These are phyloP conservation scores for Eimeria mitis DNA, from an alignment of 169 alveolate genomes.

Conservation along the genomic window DNA sequence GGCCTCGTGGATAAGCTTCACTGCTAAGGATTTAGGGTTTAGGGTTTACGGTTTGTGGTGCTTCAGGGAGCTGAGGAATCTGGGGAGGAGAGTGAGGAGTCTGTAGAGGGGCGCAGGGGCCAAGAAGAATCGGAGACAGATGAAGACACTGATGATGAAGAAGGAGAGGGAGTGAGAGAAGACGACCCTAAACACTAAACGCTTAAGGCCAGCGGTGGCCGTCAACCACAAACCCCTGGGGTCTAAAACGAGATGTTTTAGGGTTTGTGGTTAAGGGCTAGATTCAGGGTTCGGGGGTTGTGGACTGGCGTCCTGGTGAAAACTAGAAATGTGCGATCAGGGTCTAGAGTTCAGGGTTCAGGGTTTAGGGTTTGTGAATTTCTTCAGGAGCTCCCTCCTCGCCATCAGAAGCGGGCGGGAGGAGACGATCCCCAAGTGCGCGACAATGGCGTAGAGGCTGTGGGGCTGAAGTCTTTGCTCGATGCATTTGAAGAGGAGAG, in stretches of 20 bases:
- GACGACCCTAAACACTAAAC: neutral
- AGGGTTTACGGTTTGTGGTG: constrained; percentile 1
- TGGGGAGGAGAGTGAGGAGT: neutral
- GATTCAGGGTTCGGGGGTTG: neutral
- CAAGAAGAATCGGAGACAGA: neutral
- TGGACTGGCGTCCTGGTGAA: too few species aligned
- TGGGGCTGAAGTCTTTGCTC: neutral
- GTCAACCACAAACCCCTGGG: neutral
- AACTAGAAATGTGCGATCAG: too few species aligned
- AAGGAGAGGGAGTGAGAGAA: neutral
- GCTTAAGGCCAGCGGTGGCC: too few species aligned
- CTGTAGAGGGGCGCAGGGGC: neutral
- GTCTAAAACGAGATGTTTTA: neutral
- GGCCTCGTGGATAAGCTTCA: too few species aligned
- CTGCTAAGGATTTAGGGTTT: too few species aligned
- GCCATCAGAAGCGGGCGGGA: neutral
- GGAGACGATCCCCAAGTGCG: neutral
- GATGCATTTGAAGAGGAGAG: constrained; percentile 19
- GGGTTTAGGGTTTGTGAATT: constrained; percentile 17
- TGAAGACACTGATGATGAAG: neutral
- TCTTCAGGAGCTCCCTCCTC: neutral
- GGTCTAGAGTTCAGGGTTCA: constrained; percentile 18
- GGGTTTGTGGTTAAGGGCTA: neutral
- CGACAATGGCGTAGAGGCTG: neutral
- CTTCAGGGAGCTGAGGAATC: neutral